Evolutionary conservation across 352 stramenopile genomes (phyloP).

Genomic region (Pilasporangium apinafurcum): DNA sequence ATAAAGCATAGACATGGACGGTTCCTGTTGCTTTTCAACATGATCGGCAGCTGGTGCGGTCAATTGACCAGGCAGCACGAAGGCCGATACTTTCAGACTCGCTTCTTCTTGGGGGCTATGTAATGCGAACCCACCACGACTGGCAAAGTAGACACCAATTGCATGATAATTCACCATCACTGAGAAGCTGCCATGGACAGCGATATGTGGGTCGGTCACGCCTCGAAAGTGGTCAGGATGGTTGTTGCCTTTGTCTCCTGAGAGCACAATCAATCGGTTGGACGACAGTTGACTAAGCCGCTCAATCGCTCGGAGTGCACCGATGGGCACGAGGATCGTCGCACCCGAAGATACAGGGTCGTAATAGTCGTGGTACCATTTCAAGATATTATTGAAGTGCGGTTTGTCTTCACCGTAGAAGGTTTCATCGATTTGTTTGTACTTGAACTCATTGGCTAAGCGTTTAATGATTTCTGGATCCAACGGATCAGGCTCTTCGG

Average conservation of each 20-base stretch:
- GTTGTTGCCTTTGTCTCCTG: slow-evolving; percentile 93
- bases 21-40: slow-evolving; percentile 7
- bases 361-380: slow-evolving; percentile 89
- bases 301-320: slow-evolving; percentile 76
- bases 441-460: slow-evolving; percentile 87
- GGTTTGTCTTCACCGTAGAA: slow-evolving; percentile 74
- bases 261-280: slow-evolving; percentile 76
- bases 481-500: slow-evolving; percentile 72
- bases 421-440: slow-evolving; percentile 68
- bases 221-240: slow-evolving; percentile 90
- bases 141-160: slow-evolving; percentile 89
- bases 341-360: slow-evolving; percentile 45
- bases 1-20: slow-evolving; percentile 30
- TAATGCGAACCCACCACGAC: slow-evolving; percentile 86
- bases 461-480: slow-evolving; percentile 93
- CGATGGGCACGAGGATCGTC: slow-evolving; percentile 89
- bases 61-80: slow-evolving; percentile 53
- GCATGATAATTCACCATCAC: slow-evolving; percentile 96
- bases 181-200: slow-evolving; percentile 93
- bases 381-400: slow-evolving; percentile 88
- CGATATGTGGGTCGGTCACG: slow-evolving; percentile 91
- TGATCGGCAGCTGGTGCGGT: slow-evolving; percentile 2
- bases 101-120: slow-evolving; percentile 92
- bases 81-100: slow-evolving; percentile 88
- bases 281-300: slow-evolving; percentile 51